Evolutionary conservation across 2,329 filamentous ascomycete genomes (phyloP), one percentile per base, ranked within the genome.

Genomic region (Xylariaceae sp.): DNA sequence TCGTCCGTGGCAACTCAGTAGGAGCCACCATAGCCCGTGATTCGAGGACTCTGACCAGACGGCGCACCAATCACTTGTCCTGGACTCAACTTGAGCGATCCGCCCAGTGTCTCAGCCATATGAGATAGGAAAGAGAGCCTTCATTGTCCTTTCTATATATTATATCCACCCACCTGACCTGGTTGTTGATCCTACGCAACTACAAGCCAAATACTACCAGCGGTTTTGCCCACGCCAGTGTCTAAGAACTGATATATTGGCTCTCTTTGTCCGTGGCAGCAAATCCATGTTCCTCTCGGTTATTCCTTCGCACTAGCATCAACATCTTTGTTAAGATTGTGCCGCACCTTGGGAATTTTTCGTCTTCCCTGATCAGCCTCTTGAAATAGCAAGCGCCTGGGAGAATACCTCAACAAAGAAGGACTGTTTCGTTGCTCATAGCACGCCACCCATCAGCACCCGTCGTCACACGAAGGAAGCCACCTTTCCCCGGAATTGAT

Each of bases 401-500:
- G 60, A 19, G 55, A 57, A 58, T 57, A 44, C 54, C 54, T 61
- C 43, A 58, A 68, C 66, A 68, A 69, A 69, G 66, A 63, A 65
- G 64, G 31, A 51, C 55, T 61, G 64, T 68, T 62, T 64, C 66
- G 60, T 63, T 62, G 64, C 57, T 61, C 53, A 58, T 56, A 61
- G 41, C 43, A 51, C 54, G 53, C 48, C 57, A 45, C 56, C 43
- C 51, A 54, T 57, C 50, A 58, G 54, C 43, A 51, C 39, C 56
- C 52, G 47, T 62, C 57, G 39, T 60, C 53, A 55, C 56, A 65
- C 63, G 59, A 64, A 64, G 56, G 54, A 53, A 52, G 54, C 57
- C 47, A 53, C 55, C 54, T 7, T 57, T 54, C 54, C 43, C 35
- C 47, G 19, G 19, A 41, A 32, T 50, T 26, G 19, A 11, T 60